These are phyloP conservation scores for Cladosporium halotolerans DNA, from an alignment of 2,329 filamentous ascomycete genomes.

Conservation along the genomic window DNA sequence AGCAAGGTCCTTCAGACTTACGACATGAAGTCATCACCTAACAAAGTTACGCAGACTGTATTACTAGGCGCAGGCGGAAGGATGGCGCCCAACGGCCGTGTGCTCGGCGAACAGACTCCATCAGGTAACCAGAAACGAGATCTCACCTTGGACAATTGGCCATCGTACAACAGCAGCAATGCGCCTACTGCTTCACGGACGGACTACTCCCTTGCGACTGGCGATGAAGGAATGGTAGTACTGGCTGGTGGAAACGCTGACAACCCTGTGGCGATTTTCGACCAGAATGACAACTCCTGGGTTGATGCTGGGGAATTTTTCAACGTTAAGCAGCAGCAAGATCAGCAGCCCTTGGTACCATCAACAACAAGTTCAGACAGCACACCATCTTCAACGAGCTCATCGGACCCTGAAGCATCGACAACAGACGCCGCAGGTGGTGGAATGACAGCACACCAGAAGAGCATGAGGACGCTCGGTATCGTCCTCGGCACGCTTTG, in stretches of 20 bases:
- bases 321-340: conserved; percentile 37
- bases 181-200: conserved; percentile 60
- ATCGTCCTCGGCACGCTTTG: conserved; percentile 77
- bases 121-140: conserved; percentile 42
- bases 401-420: conserved; percentile 30
- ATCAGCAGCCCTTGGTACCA: conserved; percentile 18
- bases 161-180: conserved; percentile 67
- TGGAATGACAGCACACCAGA: conserved; percentile 32
- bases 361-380: conserved; percentile 30
- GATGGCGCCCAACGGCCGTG: conserved; percentile 41
- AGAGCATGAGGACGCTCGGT: conserved; percentile 61
- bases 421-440: conserved; percentile 29
- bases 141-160: conserved; percentile 61
- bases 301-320: conserved; percentile 63
- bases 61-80: conserved; percentile 56
- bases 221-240: conserved; percentile 60
- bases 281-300: conserved; percentile 71
- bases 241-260: conserved; percentile 68
- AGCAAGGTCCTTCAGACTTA: conserved; percentile 76
- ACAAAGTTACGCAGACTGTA: conserved; percentile 64
- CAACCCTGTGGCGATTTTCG: conserved; percentile 68
- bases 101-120: conserved; percentile 35
- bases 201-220: conserved; percentile 68
- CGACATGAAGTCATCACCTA: conserved; percentile 67
- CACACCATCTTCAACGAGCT: conserved; percentile 32